Evolutionary conservation across 163 green algal species (phyloP).

Genomic region (Prototheca wickerhamii): DNA sequence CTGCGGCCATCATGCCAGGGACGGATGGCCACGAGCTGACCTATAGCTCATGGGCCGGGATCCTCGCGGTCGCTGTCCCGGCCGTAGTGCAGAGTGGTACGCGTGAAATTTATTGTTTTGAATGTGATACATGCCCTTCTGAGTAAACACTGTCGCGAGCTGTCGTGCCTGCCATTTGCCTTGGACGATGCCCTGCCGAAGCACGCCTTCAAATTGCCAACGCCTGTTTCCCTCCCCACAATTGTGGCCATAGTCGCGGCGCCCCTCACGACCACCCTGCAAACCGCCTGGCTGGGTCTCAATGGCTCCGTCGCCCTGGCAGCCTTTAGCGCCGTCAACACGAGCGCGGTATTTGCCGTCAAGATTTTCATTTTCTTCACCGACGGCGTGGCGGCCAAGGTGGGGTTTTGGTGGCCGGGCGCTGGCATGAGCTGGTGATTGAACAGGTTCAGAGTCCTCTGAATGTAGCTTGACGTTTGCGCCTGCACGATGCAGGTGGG

Average conservation of each 20-base stretch:
- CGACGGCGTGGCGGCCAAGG: conserved; percentile 29
- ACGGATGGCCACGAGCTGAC: background rate
- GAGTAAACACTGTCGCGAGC: no score
- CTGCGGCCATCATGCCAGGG: no score
- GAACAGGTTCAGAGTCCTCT: background rate
- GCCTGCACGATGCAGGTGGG: conserved; percentile 4
- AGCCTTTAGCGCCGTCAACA: conserved; percentile 28
- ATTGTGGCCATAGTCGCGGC: conserved; percentile 14
- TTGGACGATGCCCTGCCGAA: no score
- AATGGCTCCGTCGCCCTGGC: conserved; percentile 18
- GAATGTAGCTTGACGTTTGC: no score
- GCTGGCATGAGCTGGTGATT: background rate
- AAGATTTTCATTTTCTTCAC: conserved; percentile 37
- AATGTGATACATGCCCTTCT: background rate
- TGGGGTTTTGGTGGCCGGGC: background rate
- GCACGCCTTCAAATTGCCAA: background rate
- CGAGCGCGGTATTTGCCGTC: conserved; percentile 14
- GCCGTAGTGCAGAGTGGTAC: conserved; percentile 3
- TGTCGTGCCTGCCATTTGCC: no score
- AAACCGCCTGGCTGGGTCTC: conserved; percentile 34
- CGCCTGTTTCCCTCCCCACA: no score
- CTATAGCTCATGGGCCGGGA: background rate
- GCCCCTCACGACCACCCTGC: conserved; percentile 23
- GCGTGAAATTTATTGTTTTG: background rate
- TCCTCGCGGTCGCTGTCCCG: background rate